Evolutionary conservation across 331 rosid species (phyloP), one percentile per base, ranked within the genome.

Genomic region (Telfairia occidentalis): DNA sequence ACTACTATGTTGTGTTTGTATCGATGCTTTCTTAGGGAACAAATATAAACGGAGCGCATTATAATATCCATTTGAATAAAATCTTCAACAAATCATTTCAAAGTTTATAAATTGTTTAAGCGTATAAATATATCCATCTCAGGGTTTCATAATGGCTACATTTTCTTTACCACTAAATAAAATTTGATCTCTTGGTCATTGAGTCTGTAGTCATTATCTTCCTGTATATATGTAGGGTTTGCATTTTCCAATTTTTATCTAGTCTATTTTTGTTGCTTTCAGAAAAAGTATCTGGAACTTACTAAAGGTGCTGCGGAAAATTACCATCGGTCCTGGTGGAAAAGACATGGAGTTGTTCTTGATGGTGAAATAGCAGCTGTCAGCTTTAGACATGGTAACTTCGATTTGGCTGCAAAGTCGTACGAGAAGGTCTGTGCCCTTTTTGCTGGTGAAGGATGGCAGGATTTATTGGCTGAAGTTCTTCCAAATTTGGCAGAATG

Each of bases 401-500:
- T 85, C 78, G 99, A 95, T 82, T 88, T 90, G 82, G 99, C 99
- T 78, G 99, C 97, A 58, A 92, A 92, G 82, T 95, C 99, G 69
- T 95, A 95, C 66, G 99, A 95, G 90, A 95, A 95, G 89, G 97
- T 95, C 52, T 92, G 97, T 60, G 99, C 99, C 59, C 89, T 95
- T 70, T 92, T 89, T 82, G 28, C 96, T 24, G 97, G 97, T n/a
- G 99, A 95, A 84, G 97, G 97, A 85, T 95, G 99, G 97, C 96
- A 95, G 78, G 91, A 88, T 64, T 78, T 95, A 80, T 89, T 95
- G 84, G 96, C 97, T 42, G 99, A 95, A 81, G 96, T 92, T 77
- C 92, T 95, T 55, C 99, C 99, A 35, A 89, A 78, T 86, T 82
- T 95, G 84, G 99, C 99, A 0, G 96, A 88, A 86, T 95, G 99